Evolutionary conservation across 768 basidiomycete species (phyloP).

Genomic region (Plicaturopsis crispa): DNA sequence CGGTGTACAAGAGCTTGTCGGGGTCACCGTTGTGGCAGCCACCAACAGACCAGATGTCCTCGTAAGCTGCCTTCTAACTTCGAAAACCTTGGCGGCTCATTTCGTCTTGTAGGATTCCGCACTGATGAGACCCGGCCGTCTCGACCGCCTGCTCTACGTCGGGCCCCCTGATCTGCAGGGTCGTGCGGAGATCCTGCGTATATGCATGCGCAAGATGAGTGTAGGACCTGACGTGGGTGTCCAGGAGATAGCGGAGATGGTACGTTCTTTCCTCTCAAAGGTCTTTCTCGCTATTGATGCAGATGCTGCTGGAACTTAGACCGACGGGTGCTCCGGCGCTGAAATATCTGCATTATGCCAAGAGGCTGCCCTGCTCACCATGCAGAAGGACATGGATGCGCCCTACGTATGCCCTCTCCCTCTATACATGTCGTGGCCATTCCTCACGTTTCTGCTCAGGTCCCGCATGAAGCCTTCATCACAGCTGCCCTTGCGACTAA

Average conservation of each 20-base stretch:
- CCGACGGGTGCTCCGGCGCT: conserved; percentile 93
- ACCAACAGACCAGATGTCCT: conserved; percentile 95
- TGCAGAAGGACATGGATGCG: conserved; percentile 81
- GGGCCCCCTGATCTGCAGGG: conserved; percentile 81
- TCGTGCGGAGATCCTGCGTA: conserved; percentile 78
- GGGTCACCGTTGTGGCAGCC: conserved; percentile 94
- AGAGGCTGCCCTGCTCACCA: conserved; percentile 89
- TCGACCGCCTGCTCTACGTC: conserved; percentile 92
- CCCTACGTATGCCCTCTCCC: conserved; percentile 48
- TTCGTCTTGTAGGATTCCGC: conserved; percentile 69
- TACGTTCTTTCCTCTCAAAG: conserved; percentile 23
- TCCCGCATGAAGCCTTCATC: conserved; percentile 66
- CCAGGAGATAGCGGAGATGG: conserved; percentile 59
- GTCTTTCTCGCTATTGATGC: neutral
- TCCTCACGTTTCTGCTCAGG: conserved; percentile 35
- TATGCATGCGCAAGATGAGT: conserved; percentile 74
- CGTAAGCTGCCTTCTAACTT: conserved; percentile 34
- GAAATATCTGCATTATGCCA: conserved; percentile 91
- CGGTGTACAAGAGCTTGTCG: conserved; percentile 88
- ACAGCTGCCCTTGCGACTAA: conserved; percentile 66
- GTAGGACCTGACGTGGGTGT: conserved; percentile 66
- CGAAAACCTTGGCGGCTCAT: conserved; percentile 1
- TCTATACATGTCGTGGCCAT: neutral
- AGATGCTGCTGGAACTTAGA: conserved; percentile 35
- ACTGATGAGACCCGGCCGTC: conserved; percentile 87